Conservation (phyloP, 225 moss, liverwort and hornwort species). For the Climacium dendroides region DNA sequence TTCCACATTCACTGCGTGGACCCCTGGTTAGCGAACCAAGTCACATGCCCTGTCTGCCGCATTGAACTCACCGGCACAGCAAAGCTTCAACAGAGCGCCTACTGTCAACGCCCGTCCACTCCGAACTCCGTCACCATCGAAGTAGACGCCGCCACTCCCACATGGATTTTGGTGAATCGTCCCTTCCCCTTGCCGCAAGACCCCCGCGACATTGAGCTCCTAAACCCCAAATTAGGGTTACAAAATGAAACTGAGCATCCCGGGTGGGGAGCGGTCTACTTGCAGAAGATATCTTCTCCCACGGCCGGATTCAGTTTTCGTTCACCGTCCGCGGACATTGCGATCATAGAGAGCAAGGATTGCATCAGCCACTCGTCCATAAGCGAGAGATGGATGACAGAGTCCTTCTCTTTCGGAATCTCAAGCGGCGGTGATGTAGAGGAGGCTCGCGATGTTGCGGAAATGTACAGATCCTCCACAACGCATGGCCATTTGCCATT, state of each 20-base stretch:
- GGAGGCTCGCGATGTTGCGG: neutral
- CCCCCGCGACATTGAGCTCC: neutral
- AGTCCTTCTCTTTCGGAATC: conserved; percentile 14
- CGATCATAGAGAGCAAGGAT: conserved; percentile 1
- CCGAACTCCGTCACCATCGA: conserved; percentile 7
- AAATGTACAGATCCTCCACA: neutral
- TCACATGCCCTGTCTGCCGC: conserved; percentile 46
- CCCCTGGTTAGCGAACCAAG: conserved; percentile 26
- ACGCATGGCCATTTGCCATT: neutral
- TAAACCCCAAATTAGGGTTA: neutral
- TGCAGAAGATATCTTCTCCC: neutral
- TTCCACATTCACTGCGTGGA: conserved; percentile 41
- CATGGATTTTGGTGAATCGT: conserved; percentile 19
- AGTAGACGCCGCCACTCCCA: neutral
- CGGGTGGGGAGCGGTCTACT: conserved; percentile 8
- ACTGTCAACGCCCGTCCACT: neutral
- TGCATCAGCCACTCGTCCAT: conserved; percentile 1
- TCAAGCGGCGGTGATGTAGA: neutral
- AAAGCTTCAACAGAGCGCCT: neutral
- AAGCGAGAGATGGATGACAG: conserved; percentile 26
- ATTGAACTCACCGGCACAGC: conserved; percentile 3
- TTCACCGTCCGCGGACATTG: neutral
- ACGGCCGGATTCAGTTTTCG: neutral
- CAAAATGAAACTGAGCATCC: neutral
- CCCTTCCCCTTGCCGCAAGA: conserved; percentile 22